A percentile compares a stretch with the other conserved stretches of the same genome.
Evolutionary conservation across 305 asterid species (phyloP).

Genomic region (Fraxinus paxiana): DNA sequence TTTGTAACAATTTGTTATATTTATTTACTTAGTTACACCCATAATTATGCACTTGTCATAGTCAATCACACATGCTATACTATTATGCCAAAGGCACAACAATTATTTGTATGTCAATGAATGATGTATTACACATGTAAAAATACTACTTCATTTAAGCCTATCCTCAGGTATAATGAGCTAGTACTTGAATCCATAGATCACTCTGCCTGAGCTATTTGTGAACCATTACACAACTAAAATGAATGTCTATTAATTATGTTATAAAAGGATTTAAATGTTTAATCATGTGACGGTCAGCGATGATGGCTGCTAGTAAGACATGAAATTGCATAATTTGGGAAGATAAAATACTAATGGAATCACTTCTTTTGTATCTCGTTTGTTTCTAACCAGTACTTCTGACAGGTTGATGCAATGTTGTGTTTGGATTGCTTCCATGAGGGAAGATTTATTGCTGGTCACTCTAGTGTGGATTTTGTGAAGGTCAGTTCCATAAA

Average conservation of each 20-base stretch:
- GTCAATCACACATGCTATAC: not conserved
- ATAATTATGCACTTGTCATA: not conserved
- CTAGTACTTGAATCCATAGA: constrained; percentile 5
- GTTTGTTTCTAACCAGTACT: constrained; percentile 26
- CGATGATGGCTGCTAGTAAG: constrained; percentile 2
- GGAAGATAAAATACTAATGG: not conserved
- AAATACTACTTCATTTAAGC: not conserved
- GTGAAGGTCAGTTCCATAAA: constrained; percentile 61
- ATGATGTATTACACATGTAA: not conserved
- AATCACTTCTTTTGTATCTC: constrained; percentile 7
- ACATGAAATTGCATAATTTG: not conserved
- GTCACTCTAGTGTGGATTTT: constrained; percentile 93
- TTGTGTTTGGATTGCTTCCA: constrained; percentile 84
- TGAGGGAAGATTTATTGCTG: constrained; percentile 81
- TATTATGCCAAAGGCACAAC: not conserved
- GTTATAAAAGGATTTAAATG: not conserved
- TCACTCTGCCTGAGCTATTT: not conserved
- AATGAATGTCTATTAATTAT: not conserved
- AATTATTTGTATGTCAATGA: not conserved
- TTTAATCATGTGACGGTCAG: not conserved
- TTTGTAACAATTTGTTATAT: not conserved
- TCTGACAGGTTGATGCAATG: constrained; percentile 65
- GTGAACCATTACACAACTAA: not conserved
- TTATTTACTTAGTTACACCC: not conserved
- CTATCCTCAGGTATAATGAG: not conserved